Base-by-base conservation (phyloP, 176 grass and related monocot genomes). In the Calamus simplicifolius region DNA sequence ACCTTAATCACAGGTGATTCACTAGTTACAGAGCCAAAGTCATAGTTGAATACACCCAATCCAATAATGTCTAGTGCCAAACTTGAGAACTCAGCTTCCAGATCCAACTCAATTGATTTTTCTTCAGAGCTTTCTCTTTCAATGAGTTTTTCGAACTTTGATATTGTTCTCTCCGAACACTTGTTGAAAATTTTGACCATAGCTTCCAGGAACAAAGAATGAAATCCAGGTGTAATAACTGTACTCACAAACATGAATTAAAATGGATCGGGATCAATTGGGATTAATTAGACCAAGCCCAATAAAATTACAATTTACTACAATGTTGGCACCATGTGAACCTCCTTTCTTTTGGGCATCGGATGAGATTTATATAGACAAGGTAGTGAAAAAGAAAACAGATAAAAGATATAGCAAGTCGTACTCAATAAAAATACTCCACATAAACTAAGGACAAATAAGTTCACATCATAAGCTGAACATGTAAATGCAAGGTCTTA, bases 1-100 rank as follows among this genome's bases (percentile, higher is more conserved):
- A 95, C 92, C 92, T 96, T 90, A 28, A 96, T 96, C 53, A 96
- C 87, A 77, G 92, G 92, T 73, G 92, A 96, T 82, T 96, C 92
- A 70, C 84, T 88, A 62, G 81, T 96, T 18, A 96, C 87, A 16
- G 92, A 96, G 6, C 77, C 92, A 53, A 96, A 96, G 71, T 96
- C 87, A 77, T 82, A 96, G 75, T 96, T 96, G 83, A 96, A 96
- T 19, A 96, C 84, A 29, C 87, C 92, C 67, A 90, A 68, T 49
- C 92, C 92, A 77, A 96, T 96, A 74, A 96, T 96, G 64, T 96
- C 92, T 1, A 96, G 92, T 65, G 92, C 87, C 75, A 96, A 85
- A 84, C 69, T 96, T 71, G 87, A 96, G 81, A 96, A 96, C 56
- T 96, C 92, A 21, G 84, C 83, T 88, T 96, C 92, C 60, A 96